Evolutionary conservation across 495 filamentous ascomycete species (phyloP).

Genomic region (Aspergillus egyptiacus): DNA sequence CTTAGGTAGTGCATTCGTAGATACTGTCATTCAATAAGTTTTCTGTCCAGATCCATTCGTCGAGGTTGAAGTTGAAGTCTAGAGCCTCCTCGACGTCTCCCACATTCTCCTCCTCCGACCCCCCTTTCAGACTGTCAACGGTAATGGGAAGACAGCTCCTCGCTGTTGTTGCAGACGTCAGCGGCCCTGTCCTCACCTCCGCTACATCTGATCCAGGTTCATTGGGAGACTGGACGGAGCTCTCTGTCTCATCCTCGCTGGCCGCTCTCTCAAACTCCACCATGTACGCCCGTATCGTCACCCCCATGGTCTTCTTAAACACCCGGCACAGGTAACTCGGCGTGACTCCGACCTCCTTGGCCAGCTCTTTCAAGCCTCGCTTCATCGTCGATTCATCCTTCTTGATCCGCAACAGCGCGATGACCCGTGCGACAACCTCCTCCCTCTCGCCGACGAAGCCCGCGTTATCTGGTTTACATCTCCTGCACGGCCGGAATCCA

Average conservation of each 20-base stretch:
- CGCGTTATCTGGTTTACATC: constrained; percentile 42
- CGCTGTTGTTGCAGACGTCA: too few relatives aligned
- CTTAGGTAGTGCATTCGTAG: too few relatives aligned
- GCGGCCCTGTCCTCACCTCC: too few relatives aligned
- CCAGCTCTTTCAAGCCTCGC: constrained; percentile 7
- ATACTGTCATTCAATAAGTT: neutral
- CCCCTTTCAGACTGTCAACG: too few relatives aligned
- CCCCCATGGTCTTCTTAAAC: constrained; percentile 17
- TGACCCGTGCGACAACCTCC: constrained; percentile 11
- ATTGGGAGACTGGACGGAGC: neutral
- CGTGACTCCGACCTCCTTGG: constrained; percentile 12
- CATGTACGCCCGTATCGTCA: constrained; percentile 11
- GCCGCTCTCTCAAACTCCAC: constrained; percentile 14
- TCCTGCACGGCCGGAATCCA: constrained; percentile 50
- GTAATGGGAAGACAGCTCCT: too few relatives aligned
- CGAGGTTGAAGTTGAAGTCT: neutral
- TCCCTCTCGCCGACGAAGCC: constrained; percentile 14
- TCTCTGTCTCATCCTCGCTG: neutral
- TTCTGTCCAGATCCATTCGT: neutral
- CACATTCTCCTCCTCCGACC: neutral
- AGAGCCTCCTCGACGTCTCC: neutral
- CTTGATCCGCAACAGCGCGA: neutral
- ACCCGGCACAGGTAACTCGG: constrained; percentile 17
- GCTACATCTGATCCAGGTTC: too few relatives aligned
- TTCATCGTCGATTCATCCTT: neutral